Evolutionary conservation across 768 basidiomycete genomes (phyloP), one percentile per base, ranked within the genome.

Genomic region (Macrolepiota fuliginosa): DNA sequence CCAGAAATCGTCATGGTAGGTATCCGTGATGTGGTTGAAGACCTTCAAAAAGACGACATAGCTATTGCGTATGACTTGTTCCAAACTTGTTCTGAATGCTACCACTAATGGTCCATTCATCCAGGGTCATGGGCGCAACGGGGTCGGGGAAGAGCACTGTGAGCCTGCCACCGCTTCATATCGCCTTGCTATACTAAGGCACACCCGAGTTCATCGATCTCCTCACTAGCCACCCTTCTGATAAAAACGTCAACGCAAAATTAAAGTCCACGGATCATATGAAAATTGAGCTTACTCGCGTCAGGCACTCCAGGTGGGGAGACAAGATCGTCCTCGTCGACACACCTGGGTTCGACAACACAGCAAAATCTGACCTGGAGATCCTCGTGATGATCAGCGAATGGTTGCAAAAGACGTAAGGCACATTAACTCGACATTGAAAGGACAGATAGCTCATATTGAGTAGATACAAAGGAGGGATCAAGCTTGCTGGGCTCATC

Each of bases 231-330:
- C 13, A 60, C 53, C 42, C n/a, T n/a, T n/a, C 50, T 27, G 47
- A 47, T 17, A 55, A 52, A 10, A 58, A 63, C 6, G 62, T 68
- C 1, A 65, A 67, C 13, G 27, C 62, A 12, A 54, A 56, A 4
- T 50, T 80, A 51, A 67, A 72, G 58, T 79, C 80, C 32, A 76
- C 71, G 56, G 82, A 81, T 9, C 68, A 66, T 35, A n/a, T n/a
- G n/a, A 66, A 69, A n/a, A 70, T 82, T 17, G 66, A 67, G 35
- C 71, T 72, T 7, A 69, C 72, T 4, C 62, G 69, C 9, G 58
- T 73, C 2, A 71, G 69, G 47, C 57, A 63, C 19, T 71, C 63
- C n/a, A 19, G 3, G 5, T 36, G 42, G 22, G 27, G 39, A 13
- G 35, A 47, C 13, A 24, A 37, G 2, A 69, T 82, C 52, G 72